These are phyloP conservation scores for Gracilaria domingensis DNA, from an alignment of 23 red algal genomes.

Conservation along the genomic window DNA sequence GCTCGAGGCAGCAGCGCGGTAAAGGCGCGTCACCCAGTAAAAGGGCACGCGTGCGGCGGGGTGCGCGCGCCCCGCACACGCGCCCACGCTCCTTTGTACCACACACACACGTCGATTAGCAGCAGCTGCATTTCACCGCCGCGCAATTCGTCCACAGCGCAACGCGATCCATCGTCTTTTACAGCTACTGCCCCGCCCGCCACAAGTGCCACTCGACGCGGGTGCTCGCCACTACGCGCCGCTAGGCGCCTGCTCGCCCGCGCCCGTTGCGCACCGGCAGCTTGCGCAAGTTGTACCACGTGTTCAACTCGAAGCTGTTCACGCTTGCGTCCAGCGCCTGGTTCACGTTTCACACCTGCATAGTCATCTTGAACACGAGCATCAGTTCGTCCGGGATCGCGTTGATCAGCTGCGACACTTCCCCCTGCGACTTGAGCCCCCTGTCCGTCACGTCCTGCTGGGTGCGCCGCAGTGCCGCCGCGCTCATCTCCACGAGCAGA, in stretches of 20 bases:
- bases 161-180: background rate
- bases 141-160: constrained; percentile 10
- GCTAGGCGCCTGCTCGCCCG: too few species aligned
- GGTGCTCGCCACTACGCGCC: constrained; percentile 11
- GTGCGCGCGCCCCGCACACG: background rate
- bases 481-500: background rate
- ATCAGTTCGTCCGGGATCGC: constrained; percentile 58
- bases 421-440: background rate
- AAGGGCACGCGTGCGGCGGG: background rate
- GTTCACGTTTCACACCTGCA: constrained; percentile 50
- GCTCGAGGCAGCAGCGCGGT: background rate
- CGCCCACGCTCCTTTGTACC: too few species aligned
- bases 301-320: constrained; percentile 56
- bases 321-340: constrained; percentile 49
- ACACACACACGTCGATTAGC: constrained; percentile 7
- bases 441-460: constrained; percentile 4
- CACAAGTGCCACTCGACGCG: background rate
- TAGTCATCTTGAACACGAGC: constrained; percentile 59
- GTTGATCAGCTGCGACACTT: too few species aligned
- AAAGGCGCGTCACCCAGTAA: background rate
- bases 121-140: constrained; percentile 30
- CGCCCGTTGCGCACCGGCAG: constrained; percentile 17
- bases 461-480: background rate
- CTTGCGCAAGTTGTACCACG: constrained; percentile 32
- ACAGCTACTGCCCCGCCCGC: background rate